Conservation (phyloP, 1,139 yeast species). For the Debaryomyces sp. region DNA sequence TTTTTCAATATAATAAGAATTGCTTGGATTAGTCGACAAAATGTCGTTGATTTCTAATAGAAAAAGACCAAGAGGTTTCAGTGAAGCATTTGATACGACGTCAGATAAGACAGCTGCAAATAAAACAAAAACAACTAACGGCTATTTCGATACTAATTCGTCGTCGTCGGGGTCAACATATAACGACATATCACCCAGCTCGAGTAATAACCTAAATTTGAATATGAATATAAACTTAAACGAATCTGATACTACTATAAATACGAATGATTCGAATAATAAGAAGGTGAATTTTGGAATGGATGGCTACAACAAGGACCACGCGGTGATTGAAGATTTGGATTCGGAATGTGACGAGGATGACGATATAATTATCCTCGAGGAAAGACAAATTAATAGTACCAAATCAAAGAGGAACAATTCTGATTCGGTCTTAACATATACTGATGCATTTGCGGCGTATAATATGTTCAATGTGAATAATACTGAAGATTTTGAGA, state of each 20-base stretch:
- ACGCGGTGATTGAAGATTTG: slow-evolving; percentile 24
- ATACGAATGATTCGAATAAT: slow-evolving; percentile 10
- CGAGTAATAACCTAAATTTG: slow-evolving; percentile 8
- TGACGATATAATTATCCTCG: slow-evolving; percentile 39
- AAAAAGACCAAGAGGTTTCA: slow-evolving; percentile 52
- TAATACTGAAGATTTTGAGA: slow-evolving; percentile 19
- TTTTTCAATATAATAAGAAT: background rate
- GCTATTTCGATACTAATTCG: slow-evolving; percentile 9
- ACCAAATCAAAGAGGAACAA: slow-evolving; percentile 35
- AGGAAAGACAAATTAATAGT: slow-evolving; percentile 30
- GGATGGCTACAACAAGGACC: slow-evolving; percentile 7
- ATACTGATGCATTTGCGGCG: slow-evolving; percentile 46
- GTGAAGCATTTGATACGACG: slow-evolving; percentile 38
- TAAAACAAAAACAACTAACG: slow-evolving; percentile 5
- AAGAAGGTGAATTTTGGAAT: slow-evolving; percentile 3
- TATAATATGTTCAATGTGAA: slow-evolving; percentile 48
- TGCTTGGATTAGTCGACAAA: background rate
- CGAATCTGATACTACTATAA: slow-evolving; percentile 10
- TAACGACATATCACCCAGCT: slow-evolving; percentile 11
- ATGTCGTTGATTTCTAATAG: slow-evolving; percentile 44
- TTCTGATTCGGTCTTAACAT: slow-evolving; percentile 42
- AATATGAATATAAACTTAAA: slow-evolving; percentile 9
- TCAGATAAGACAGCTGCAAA: slow-evolving; percentile 8
- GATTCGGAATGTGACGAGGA: slow-evolving; percentile 39
- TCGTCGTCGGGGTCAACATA: slow-evolving; percentile 12